A percentile compares a stretch with the other conserved stretches of the same genome.
These are phyloP conservation scores for Nicotiana tabacum DNA, from an alignment of 257 asterid species.

Conservation along the genomic window DNA sequence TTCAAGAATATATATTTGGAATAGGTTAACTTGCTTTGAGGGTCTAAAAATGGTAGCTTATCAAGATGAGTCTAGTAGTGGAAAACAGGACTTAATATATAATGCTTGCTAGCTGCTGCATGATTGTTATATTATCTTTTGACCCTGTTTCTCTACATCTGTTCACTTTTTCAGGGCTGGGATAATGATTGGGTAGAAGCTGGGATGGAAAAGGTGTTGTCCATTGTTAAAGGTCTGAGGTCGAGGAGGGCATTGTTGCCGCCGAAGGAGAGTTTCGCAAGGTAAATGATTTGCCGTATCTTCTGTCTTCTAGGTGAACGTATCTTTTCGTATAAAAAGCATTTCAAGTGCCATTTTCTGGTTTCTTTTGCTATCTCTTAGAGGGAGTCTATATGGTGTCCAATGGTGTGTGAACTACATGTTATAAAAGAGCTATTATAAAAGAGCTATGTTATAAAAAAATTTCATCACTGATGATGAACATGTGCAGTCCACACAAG, in stretches of 20 bases:
- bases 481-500: neutral
- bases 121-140: slow-evolving; percentile 2
- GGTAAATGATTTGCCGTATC: slow-evolving; percentile 29
- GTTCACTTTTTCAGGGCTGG: slow-evolving; percentile 55
- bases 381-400: too few species aligned
- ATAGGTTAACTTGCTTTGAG: slow-evolving; percentile 1
- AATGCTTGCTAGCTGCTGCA: neutral
- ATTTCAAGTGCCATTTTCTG: neutral
- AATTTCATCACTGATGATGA: too few species aligned
- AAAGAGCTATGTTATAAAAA: neutral
- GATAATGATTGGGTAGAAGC: slow-evolving; percentile 56
- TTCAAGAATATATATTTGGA: neutral
- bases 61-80: neutral
- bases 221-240: slow-evolving; percentile 69
- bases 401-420: neutral
- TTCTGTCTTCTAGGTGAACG: neutral
- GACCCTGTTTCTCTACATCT: slow-evolving; percentile 6
- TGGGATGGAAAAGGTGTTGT: slow-evolving; percentile 66
- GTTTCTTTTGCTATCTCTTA: neutral
- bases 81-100: neutral
- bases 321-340: neutral
- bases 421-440: neutral
- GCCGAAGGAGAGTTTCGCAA: slow-evolving; percentile 64
- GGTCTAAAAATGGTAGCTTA: neutral
- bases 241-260: slow-evolving; percentile 65